Evolutionary conservation across 2,329 filamentous ascomycete genomes (phyloP), one percentile per base, ranked within the genome.

Genomic region (Diaporthe caulivora): DNA sequence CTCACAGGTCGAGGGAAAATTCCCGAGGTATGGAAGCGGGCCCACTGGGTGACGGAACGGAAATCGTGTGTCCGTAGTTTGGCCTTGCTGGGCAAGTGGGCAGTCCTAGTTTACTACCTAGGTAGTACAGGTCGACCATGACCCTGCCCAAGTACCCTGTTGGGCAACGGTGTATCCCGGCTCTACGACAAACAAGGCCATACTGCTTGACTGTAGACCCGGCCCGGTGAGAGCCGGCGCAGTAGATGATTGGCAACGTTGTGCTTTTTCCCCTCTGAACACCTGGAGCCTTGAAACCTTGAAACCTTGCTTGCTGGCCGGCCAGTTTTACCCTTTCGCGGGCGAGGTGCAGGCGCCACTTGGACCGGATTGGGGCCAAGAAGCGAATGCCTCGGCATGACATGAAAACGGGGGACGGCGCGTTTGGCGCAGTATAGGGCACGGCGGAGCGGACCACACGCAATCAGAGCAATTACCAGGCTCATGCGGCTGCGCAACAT

Each of bases 311-410:
- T 24, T 37, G 44, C 31, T 24, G 17, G 31, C 44, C 29, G 62
- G 40, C 9, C 62, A 26, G 9, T 29, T 51, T 10, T 37, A 2
- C 29, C 29, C 44, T 11, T 37, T 51, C 62, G 62, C 62, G 62
- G 44, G 21, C 44, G 29, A 51, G 44, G 44, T 65, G 62, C 62
- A 65, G 44, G 44, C 31, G 62, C 62, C 62, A 65, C 62, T 51
- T 65, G 29, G 31, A 44, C 62, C 47, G 31, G 26, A 37, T 51
- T 31, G 44, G 62, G 62, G 29, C 15, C 62, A 51, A 65, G 44
- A 34, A 51, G 62, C 62, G 62, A 65, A 37, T 51, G 18, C 62
- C 44, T 65, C 62, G 44, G 62, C 44, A 31, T 9, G 29, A 26
- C 15, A 37, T 18, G 51, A 31, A 11, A 11, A 65, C 29, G 31